Base-by-base conservation (phyloP, 2,329 filamentous ascomycete species). In the Aureobasidium sp. region DNA sequence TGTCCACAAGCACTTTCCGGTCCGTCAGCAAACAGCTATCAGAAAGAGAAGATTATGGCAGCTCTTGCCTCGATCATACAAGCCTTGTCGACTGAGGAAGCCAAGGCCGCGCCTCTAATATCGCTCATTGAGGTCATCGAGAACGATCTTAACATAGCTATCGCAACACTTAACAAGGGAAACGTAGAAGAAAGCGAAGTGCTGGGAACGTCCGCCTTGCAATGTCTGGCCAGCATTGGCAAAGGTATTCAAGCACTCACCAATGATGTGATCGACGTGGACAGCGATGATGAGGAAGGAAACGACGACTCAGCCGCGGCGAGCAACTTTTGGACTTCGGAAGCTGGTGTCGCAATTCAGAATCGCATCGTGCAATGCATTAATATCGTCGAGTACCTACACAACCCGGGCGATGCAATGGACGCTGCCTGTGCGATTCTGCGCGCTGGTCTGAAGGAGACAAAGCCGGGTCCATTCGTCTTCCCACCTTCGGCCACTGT, bases 51-150 rank as follows among this genome's bases (percentile, higher is more conserved):
- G 67, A 83, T 93, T 0, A 79, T 91, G 5, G 85, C 87, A 44
- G 89, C 85, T 1, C 89, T 94, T 66, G 84, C 89, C 9, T 86
- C 85, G 9, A 86, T 94, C 47, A 82, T 92, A 34, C 89, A 94
- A 73, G 88, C 88, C 9, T 79, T 90, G 10, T 76, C 83, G 0
- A 80, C 84, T 2, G 81, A 87, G 53, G 74, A 77, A 26, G 76
- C 78, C 17, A 85, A 85, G 65, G 72, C 83, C 1, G 71, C 71
- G 34, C 81, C 83, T 39, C 78, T 88, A 36, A 77, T 81, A 63
- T 79, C 81, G 61, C 76, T 93, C 29, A 76, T 90, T 36, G 71
- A 77, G 7, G 84, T 87, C 63, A 77, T 92, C 36, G 82, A 86
- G 52, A 71, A 77, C 29, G 89, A 92, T 69, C 79, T 87, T n/a